Evolutionary conservation across 1,284 basidiomycete genomes (phyloP).

Genomic region (Golubevia sp.): DNA sequence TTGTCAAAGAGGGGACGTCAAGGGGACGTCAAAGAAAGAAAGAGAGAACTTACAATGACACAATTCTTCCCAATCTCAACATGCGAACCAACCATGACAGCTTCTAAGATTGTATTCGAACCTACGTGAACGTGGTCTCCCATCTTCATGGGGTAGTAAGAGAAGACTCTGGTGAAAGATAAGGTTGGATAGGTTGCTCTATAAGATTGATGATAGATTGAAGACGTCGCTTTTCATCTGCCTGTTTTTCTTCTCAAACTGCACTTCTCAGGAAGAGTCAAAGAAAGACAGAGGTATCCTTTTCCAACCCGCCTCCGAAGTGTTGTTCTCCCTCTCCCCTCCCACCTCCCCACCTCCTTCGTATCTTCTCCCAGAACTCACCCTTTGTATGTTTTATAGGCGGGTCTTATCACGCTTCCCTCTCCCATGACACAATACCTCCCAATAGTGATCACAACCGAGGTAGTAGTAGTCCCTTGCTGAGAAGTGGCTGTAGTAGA

Average conservation of each 20-base stretch:
- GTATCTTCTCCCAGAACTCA: slow-evolving; percentile 59
- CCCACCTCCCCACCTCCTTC: slow-evolving; percentile 72
- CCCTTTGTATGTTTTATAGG: slow-evolving; percentile 69
- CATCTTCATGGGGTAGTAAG: slow-evolving; percentile 97
- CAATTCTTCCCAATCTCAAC: slow-evolving; percentile 95
- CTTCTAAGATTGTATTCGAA: slow-evolving; percentile 82
- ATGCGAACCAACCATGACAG: slow-evolving; percentile 88
- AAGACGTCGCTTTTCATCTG: neutral
- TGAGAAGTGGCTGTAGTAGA: slow-evolving; percentile 62
- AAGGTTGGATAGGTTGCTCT: neutral
- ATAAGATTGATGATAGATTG: neutral
- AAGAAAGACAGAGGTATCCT: neutral
- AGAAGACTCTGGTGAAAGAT: slow-evolving; percentile 70
- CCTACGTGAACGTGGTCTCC: slow-evolving; percentile 95
- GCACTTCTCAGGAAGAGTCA: neutral
- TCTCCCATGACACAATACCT: slow-evolving; percentile 90
- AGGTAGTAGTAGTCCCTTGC: slow-evolving; percentile 80
- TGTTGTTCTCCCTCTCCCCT: slow-evolving; percentile 64
- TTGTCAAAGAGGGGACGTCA: neutral
- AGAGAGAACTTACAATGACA: slow-evolving; percentile 73
- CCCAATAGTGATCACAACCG: slow-evolving; percentile 88
- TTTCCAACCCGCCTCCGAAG: neutral
- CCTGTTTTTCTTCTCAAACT: too few species aligned
- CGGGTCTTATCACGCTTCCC: slow-evolving; percentile 76
- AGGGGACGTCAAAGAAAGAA: neutral